phyloP scores from a whole-genome alignment of 371 early-diverging fungal genomes.

The Rhizopus microsporus region DNA sequence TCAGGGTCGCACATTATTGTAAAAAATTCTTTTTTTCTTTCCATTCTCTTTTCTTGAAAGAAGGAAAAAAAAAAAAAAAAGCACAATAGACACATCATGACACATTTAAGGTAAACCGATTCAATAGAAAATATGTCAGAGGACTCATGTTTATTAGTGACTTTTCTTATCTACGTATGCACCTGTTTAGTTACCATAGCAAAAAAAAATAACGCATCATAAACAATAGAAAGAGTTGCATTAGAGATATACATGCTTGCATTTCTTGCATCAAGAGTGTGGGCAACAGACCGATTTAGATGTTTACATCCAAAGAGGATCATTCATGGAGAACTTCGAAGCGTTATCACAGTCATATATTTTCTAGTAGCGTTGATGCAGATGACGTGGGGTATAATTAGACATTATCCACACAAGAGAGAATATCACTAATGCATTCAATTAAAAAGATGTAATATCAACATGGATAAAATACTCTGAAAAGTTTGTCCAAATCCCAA shows the following conservation, averaged over 20 bases:
- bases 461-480: slow-evolving; percentile 54
- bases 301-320: slow-evolving; percentile 42
- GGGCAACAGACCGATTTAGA: slow-evolving; percentile 35
- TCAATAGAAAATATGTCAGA: not conserved
- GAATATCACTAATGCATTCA: not conserved
- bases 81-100: not conserved
- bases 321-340: slow-evolving; percentile 43
- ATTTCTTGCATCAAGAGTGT: slow-evolving; percentile 34
- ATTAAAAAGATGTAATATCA: slow-evolving; percentile 34
- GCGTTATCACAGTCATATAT: slow-evolving; percentile 43
- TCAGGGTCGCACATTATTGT: too few relatives aligned
- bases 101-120: not conserved
- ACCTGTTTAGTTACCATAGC: not conserved
- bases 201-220: not conserved
- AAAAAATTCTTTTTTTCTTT: too few relatives aligned
- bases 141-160: slow-evolving; percentile 19
- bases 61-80: too few relatives aligned
- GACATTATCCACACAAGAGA: not conserved
- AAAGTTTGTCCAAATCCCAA: slow-evolving; percentile 30
- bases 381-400: slow-evolving; percentile 40
- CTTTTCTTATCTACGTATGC: slow-evolving; percentile 38
- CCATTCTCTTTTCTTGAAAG: too few relatives aligned
- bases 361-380: slow-evolving; percentile 44
- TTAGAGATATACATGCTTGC: slow-evolving; percentile 32
- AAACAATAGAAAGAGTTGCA: slow-evolving; percentile 33